These are phyloP conservation scores for Trypanosomatidae sp. DNA, from an alignment of 208 protist genomes.

Conservation along the genomic window DNA sequence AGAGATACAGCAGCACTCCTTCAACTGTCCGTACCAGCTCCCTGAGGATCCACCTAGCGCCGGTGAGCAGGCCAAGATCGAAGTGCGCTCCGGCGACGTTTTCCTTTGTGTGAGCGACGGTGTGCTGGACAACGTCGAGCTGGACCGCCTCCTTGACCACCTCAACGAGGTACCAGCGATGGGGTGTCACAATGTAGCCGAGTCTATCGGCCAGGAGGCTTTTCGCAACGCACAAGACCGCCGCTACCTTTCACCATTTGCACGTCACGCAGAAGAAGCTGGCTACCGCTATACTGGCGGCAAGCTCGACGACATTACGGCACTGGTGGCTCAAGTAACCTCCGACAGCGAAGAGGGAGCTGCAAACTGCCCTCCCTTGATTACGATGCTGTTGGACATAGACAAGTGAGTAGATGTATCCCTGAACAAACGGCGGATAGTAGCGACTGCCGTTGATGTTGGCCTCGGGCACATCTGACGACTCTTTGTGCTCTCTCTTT, in stretches of 20 bases:
- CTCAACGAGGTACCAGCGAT: slow-evolving; percentile 36
- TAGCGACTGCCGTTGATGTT: not conserved
- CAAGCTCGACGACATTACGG: slow-evolving; percentile 88
- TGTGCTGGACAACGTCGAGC: slow-evolving; percentile 82
- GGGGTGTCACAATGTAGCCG: slow-evolving; percentile 65
- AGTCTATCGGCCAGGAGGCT: slow-evolving; percentile 53
- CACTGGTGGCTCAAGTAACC: slow-evolving; percentile 77
- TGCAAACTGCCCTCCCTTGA: slow-evolving; percentile 45
- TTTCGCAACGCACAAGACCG: slow-evolving; percentile 50
- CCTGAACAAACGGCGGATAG: not conserved
- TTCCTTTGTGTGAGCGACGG: slow-evolving; percentile 84
- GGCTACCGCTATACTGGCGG: slow-evolving; percentile 77
- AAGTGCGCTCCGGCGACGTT: slow-evolving; percentile 65
- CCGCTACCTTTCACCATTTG: slow-evolving; percentile 77
- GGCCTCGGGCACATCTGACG: not conserved
- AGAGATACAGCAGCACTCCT: slow-evolving; percentile 77
- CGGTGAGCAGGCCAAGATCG: slow-evolving; percentile 59
- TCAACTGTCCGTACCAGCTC: slow-evolving; percentile 89
- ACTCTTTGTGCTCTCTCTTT: not conserved
- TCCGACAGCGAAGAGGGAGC: slow-evolving; percentile 17
- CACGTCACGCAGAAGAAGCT: slow-evolving; percentile 49
- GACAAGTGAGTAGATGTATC: slow-evolving; percentile 2
- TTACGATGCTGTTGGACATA: slow-evolving; percentile 49
- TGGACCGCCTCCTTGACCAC: slow-evolving; percentile 53
- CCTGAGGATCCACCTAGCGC: slow-evolving; percentile 70